Evolutionary conservation across 495 filamentous ascomycete species (phyloP), one percentile per base, ranked within the genome.

Genomic region (Xylaria grammica): DNA sequence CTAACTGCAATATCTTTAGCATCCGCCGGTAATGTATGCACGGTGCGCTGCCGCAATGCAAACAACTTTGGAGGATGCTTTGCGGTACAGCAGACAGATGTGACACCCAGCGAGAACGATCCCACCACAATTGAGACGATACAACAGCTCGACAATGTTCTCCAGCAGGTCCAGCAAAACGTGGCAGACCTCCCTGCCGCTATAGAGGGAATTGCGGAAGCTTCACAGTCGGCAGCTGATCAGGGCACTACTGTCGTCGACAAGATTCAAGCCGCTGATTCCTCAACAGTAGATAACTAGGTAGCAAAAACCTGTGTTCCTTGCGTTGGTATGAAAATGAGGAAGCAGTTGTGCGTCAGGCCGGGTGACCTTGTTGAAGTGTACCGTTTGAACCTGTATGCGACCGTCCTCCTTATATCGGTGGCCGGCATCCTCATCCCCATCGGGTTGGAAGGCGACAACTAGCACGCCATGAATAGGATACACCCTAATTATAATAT

Each of bases 11-110:
- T 17, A 8, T 3, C 46, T 44, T 19, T 49, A 79, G 79, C 70
- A 29, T 81, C 76, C 15, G 73, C 76, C 0, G 74, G 72, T 8
- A 77, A 85, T 49, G 81, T 87, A 57, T 87, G 85, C 75, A 83
- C 84, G 42, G 77, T 86, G 5, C 75, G 83, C 11, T 80, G 85
- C 68, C 76, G 80, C 48, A 87, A 87, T 67, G 83, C 84, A 1
- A 82, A 83, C 0, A 82, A 84, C 1, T 87, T 87, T 66, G 85
- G 85, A 34, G 73, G 77, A 6, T 81, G 78, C 62, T 77, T 82
- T 36, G 74, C 78, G 29, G 79, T 82, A 2, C 77, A 82, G 57
- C 80, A 82, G 48, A 69, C 57, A 44, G 80, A 81, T 53, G 65
- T 65, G 7, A 70, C 63, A 1, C 63, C 77, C 13, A 72, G 64